Conservation (phyloP, 2,329 filamentous ascomycete genomes). For the Microsporum canis region DNA sequence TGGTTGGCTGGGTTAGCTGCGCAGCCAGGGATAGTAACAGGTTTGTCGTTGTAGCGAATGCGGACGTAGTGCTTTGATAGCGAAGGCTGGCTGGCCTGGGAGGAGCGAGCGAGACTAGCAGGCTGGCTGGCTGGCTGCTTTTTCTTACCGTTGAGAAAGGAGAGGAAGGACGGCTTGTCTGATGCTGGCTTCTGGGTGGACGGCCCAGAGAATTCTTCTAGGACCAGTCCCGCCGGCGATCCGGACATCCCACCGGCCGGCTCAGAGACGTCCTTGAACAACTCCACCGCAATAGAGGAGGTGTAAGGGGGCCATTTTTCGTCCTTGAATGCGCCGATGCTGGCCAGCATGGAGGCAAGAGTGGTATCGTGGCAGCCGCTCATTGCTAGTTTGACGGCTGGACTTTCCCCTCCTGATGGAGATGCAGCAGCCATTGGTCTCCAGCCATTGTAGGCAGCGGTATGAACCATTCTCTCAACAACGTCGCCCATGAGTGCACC, state of each 20-base stretch:
- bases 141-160: slow-evolving; percentile 16
- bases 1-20: slow-evolving; percentile 60
- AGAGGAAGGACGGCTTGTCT: slow-evolving; percentile 23
- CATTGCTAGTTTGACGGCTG: slow-evolving; percentile 59
- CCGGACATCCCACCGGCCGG: not conserved
- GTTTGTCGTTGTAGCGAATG: slow-evolving; percentile 77
- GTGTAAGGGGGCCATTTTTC: slow-evolving; percentile 86
- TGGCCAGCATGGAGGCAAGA: slow-evolving; percentile 63
- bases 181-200: slow-evolving; percentile 9
- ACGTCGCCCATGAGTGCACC: slow-evolving; percentile 76
- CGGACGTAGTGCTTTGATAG: slow-evolving; percentile 66
- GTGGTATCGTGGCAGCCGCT: slow-evolving; percentile 92
- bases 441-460: slow-evolving; percentile 48
- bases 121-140: slow-evolving; percentile 15
- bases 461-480: slow-evolving; percentile 58
- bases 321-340: slow-evolving; percentile 64
- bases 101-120: slow-evolving; percentile 26
- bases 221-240: slow-evolving; percentile 13
- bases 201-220: slow-evolving; percentile 20
- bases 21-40: slow-evolving; percentile 75
- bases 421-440: slow-evolving; percentile 45
- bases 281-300: slow-evolving; percentile 78
- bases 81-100: slow-evolving; percentile 22
- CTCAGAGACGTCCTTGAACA: slow-evolving; percentile 47
- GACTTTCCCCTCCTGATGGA: slow-evolving; percentile 33